Evolutionary conservation across 2,329 filamentous ascomycete genomes (phyloP).

Genomic region (Penicillium sclerotigenum): DNA sequence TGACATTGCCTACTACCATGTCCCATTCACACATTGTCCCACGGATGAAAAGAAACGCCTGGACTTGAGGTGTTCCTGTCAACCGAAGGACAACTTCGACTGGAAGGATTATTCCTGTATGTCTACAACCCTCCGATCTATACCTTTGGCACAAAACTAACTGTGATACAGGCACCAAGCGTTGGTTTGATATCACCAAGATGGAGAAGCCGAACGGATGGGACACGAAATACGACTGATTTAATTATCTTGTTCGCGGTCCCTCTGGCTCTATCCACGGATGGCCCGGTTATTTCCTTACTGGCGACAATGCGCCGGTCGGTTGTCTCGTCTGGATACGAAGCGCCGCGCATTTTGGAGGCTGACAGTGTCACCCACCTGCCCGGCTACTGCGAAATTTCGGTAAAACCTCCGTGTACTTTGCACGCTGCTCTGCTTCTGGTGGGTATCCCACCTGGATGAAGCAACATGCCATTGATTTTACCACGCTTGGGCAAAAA

Average conservation of each 20-base stretch:
- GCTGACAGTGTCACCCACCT: slow-evolving; percentile 9
- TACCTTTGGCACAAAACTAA: not conserved
- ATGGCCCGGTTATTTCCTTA: slow-evolving; percentile 21
- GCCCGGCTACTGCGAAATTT: slow-evolving; percentile 7
- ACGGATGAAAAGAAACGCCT: slow-evolving; percentile 80
- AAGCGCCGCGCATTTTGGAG: not conserved
- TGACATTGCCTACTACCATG: slow-evolving; percentile 97
- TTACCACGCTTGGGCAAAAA: not conserved
- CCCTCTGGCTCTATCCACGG: slow-evolving; percentile 17
- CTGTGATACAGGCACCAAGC: slow-evolving; percentile 66
- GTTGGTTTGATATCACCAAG: slow-evolving; percentile 79
- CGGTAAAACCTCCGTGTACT: not conserved
- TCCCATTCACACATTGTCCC: slow-evolving; percentile 96
- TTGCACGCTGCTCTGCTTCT: not conserved
- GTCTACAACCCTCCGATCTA: slow-evolving; percentile 33
- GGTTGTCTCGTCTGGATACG: slow-evolving; percentile 15
- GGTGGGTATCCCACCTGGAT: not conserved
- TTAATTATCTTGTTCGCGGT: slow-evolving; percentile 21
- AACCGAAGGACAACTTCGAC: slow-evolving; percentile 96
- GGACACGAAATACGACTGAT: slow-evolving; percentile 60
- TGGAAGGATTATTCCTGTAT: slow-evolving; percentile 98
- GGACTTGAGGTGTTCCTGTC: slow-evolving; percentile 88
- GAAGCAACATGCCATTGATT: not conserved
- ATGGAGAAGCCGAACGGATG: slow-evolving; percentile 82
- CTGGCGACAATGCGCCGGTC: slow-evolving; percentile 20